phyloP scores from a whole-genome alignment of 2,329 filamentous ascomycete species.

The Colletotrichum sp. region DNA sequence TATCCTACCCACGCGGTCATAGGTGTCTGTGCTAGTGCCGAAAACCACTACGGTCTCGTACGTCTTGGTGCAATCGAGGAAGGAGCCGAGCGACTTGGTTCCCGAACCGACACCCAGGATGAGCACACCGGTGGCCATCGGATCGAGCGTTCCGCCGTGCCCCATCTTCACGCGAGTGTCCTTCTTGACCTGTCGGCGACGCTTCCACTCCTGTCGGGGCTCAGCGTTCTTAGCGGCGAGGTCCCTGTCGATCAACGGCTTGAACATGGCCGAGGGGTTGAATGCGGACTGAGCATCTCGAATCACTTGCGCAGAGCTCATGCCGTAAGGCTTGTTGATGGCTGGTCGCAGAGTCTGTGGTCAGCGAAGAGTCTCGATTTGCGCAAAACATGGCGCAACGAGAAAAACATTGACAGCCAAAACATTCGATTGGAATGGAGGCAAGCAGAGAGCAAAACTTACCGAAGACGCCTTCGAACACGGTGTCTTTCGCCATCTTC shows the following conservation, averaged over 20 bases:
- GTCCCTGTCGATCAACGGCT: constrained; percentile 74
- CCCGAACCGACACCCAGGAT: constrained; percentile 87
- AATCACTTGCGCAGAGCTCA: constrained; percentile 89
- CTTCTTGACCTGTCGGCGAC: constrained; percentile 61
- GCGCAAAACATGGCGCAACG: not conserved
- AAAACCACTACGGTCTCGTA: constrained; percentile 93
- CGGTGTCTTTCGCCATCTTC: constrained; percentile 58
- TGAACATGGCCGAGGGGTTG: constrained; percentile 80
- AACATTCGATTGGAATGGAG: not conserved
- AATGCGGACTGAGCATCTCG: constrained; percentile 86
- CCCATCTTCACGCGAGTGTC: constrained; percentile 85
- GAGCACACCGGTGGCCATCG: constrained; percentile 89
- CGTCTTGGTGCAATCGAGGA: constrained; percentile 87
- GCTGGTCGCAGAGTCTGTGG: constrained; percentile 52
- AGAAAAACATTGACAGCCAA: not conserved
- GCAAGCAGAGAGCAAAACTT: constrained; percentile 27
- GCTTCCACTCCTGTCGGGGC: constrained; percentile 61
- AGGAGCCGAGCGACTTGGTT: constrained; percentile 80
- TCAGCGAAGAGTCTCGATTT: not conserved
- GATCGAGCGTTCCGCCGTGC: constrained; percentile 94
- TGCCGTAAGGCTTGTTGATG: constrained; percentile 88
- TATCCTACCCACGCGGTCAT: constrained; percentile 85
- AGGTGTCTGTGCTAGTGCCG: constrained; percentile 90
- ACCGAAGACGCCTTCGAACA: constrained; percentile 65
- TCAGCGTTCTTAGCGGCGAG: constrained; percentile 59